A percentile compares a stretch with the other conserved stretches of the same genome.
Conservation (phyloP, 2,329 filamentous ascomycete species). For the Xylaria digitata region DNA sequence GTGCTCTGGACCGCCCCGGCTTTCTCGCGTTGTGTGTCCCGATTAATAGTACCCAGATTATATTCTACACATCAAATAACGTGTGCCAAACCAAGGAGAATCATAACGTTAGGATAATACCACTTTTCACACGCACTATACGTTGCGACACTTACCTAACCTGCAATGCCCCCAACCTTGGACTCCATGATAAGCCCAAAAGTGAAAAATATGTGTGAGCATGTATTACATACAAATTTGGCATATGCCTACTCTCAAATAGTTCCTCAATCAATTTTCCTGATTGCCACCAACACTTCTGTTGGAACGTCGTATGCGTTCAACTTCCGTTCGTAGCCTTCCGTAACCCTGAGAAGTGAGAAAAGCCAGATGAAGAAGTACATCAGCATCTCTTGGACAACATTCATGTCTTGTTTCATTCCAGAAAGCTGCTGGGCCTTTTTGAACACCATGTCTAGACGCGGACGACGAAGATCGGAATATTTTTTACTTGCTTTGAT, state of each 20-base stretch:
- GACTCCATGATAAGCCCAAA: no score
- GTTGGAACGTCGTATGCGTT: constrained; percentile 35
- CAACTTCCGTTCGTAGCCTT: constrained; percentile 28
- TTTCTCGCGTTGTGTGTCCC: no score
- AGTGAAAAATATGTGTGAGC: no score
- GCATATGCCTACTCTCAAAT: background rate
- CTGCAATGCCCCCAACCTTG: no score
- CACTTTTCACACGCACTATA: no score
- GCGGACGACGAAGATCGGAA: constrained; percentile 34
- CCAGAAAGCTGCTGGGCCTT: constrained; percentile 36
- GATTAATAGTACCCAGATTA: background rate
- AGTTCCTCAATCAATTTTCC: background rate
- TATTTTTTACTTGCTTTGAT: constrained; percentile 26
- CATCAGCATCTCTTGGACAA: constrained; percentile 37
- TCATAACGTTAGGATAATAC: no score
- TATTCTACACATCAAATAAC: background rate
- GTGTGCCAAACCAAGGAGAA: no score
- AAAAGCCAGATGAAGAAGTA: constrained; percentile 36
- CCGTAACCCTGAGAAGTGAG: constrained; percentile 20
- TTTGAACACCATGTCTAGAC: constrained; percentile 35
- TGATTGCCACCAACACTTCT: constrained; percentile 29
- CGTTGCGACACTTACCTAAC: no score
- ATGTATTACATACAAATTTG: no score
- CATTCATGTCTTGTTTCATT: constrained; percentile 37
- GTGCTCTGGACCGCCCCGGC: no score